Conservation (phyloP, 495 filamentous ascomycete genomes). For the Hyphodiscus hymeniophilus region DNA sequence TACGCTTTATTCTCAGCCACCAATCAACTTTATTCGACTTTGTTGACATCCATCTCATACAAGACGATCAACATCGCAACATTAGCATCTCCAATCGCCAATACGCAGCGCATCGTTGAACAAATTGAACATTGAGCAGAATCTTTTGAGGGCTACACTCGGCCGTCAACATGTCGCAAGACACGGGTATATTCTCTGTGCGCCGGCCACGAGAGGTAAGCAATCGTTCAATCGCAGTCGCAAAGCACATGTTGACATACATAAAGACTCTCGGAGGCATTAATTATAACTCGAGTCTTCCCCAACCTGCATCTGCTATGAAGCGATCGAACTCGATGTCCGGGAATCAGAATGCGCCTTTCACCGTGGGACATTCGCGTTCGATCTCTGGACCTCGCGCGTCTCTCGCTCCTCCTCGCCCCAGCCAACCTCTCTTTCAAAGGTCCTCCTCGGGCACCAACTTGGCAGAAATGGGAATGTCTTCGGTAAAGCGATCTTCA, state of each 20-base stretch:
- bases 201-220: constrained; percentile 60
- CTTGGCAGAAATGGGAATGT: constrained; percentile 67
- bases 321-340: constrained; percentile 86
- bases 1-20: too few species aligned
- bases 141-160: not conserved
- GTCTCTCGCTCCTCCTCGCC: constrained; percentile 71
- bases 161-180: constrained; percentile 51
- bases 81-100: too few species aligned
- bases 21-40: too few species aligned
- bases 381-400: constrained; percentile 76
- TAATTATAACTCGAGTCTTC: constrained; percentile 61
- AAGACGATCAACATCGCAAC: too few species aligned
- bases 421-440: constrained; percentile 75
- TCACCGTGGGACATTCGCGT: constrained; percentile 63
- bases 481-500: constrained; percentile 79
- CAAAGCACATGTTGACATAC: constrained; percentile 14
- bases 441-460: constrained; percentile 74
- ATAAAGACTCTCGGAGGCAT: constrained; percentile 61
- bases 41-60: too few species aligned
- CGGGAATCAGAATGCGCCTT: constrained; percentile 52
- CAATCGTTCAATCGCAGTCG: constrained; percentile 4
- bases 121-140: too few species aligned
- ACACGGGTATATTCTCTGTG: constrained; percentile 61
- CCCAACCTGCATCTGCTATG: constrained; percentile 81
- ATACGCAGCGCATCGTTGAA: too few species aligned